phyloP scores from a whole-genome alignment of 164 flowering plant genomes.

The Liriodendron chinense region DNA sequence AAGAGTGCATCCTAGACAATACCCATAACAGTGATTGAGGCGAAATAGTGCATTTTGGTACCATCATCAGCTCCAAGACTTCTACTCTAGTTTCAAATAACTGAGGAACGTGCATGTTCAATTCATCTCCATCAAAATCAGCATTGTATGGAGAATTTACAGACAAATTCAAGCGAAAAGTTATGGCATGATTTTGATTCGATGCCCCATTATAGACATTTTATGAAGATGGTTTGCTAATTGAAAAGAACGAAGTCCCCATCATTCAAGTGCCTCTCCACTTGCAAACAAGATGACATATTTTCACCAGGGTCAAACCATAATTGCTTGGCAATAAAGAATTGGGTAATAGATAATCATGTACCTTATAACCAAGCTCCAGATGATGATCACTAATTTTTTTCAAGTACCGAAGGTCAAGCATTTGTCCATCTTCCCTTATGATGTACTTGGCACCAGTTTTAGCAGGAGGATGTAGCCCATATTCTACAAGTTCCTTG shows the following conservation, averaged over 20 bases:
- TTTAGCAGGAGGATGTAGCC: conserved; percentile 99
- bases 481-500: no score
- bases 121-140: no score
- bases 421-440: conserved; percentile 96
- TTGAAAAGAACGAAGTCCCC: conserved; percentile 98
- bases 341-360: neutral
- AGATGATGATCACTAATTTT: conserved; percentile 98
- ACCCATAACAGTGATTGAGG: conserved; percentile 98
- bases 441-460: conserved; percentile 99
- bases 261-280: conserved; percentile 91
- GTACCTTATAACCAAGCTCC: no score
- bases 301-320: neutral
- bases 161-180: conserved; percentile 88
- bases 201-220: no score
- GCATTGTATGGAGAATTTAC: conserved; percentile 98
- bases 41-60: conserved; percentile 90
- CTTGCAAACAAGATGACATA: neutral
- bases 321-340: neutral
- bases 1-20: conserved; percentile 96
- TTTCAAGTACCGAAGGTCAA: conserved; percentile 94
- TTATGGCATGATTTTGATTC: no score
- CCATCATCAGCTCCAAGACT: no score
- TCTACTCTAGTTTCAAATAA: no score
- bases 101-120: no score
- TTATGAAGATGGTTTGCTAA: conserved; percentile 98